Conservation (phyloP, 1,284 basidiomycete genomes). For the Cutaneotrichosporon dermatis region DNA sequence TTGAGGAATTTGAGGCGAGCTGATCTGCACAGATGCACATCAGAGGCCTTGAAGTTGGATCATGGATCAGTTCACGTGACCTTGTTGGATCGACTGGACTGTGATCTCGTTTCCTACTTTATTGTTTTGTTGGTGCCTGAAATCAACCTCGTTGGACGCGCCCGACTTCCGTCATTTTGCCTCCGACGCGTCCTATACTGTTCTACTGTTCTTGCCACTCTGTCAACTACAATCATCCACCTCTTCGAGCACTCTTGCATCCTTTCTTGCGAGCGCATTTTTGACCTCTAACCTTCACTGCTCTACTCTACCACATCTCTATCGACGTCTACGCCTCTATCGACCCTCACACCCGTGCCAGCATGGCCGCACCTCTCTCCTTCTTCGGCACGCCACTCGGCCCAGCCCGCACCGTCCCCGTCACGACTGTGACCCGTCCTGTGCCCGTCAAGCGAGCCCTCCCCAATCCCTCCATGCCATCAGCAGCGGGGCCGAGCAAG, state of each 20-base stretch:
- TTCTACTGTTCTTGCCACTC: too few relatives aligned
- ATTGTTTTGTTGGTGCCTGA: not conserved
- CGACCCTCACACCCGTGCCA: not conserved
- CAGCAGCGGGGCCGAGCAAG: not conserved
- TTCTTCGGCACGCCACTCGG: constrained; percentile 14
- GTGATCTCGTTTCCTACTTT: not conserved
- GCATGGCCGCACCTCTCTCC: constrained; percentile 7
- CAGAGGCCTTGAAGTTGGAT: not conserved
- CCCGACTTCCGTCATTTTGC: not conserved
- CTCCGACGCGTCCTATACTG: not conserved
- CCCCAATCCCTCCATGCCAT: not conserved
- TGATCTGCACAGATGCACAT: not conserved
- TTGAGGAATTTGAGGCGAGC: not conserved
- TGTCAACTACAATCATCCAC: too few relatives aligned
- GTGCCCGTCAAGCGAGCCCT: constrained; percentile 1
- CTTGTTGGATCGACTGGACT: not conserved
- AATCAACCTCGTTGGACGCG: not conserved
- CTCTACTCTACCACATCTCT: not conserved
- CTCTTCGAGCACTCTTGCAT: too few relatives aligned
- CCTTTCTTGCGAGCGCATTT: too few relatives aligned
- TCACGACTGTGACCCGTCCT: not conserved
- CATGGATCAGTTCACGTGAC: not conserved
- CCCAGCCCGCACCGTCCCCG: constrained; percentile 3
- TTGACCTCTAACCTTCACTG: not conserved
- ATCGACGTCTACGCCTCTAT: not conserved